phyloP scores from a whole-genome alignment of 1,284 basidiomycete genomes.

The Microstroma glucosiphilum region DNA sequence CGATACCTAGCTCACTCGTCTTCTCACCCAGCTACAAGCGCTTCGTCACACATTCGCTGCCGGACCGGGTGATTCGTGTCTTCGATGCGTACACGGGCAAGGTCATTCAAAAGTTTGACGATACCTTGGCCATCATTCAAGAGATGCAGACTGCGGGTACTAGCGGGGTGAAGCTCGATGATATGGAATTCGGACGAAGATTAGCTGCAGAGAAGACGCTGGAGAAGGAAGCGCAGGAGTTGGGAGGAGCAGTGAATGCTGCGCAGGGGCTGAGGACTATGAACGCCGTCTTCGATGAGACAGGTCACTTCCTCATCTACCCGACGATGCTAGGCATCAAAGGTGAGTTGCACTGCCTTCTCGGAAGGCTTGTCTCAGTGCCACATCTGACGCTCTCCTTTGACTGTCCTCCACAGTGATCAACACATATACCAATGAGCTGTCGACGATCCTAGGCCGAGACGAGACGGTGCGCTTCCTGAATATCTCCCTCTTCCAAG shows the following conservation, averaged over 20 bases:
- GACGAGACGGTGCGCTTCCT: slow-evolving; percentile 89
- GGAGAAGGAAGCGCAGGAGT: slow-evolving; percentile 59
- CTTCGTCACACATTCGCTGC: slow-evolving; percentile 85
- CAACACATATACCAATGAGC: slow-evolving; percentile 87
- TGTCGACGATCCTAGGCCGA: slow-evolving; percentile 82
- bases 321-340: slow-evolving; percentile 88
- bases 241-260: slow-evolving; percentile 52
- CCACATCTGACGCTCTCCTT: background rate
- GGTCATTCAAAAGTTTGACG: slow-evolving; percentile 85
- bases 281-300: slow-evolving; percentile 90
- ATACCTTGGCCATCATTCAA: slow-evolving; percentile 81
- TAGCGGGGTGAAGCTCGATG: slow-evolving; percentile 62
- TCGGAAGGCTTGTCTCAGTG: slow-evolving; percentile 6
- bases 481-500: slow-evolving; percentile 84
- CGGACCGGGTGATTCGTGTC: slow-evolving; percentile 84
- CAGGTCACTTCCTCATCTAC: slow-evolving; percentile 85
- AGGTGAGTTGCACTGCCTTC: slow-evolving; percentile 55
- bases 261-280: slow-evolving; percentile 29
- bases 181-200: slow-evolving; percentile 98
- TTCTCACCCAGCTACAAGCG: slow-evolving; percentile 80
- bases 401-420: slow-evolving; percentile 61
- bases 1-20: slow-evolving; percentile 79
- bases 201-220: slow-evolving; percentile 86
- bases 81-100: slow-evolving; percentile 89
- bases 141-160: slow-evolving; percentile 77